Conservation (phyloP, 441 rosid genomes). For the Flueggea neowawraea region DNA sequence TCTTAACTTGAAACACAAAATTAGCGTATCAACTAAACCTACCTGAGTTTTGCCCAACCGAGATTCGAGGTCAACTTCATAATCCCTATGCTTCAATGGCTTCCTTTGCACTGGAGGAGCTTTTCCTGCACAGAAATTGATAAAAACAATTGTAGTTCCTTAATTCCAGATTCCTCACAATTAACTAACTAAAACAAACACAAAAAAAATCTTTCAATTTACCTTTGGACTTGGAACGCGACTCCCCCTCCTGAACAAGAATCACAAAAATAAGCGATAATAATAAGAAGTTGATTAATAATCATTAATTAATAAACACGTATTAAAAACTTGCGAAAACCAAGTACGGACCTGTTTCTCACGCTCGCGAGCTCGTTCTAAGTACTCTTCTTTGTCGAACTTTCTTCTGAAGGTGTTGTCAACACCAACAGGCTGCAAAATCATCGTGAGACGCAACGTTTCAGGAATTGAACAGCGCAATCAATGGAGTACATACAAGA, state of each 20-base stretch:
- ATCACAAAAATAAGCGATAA: background rate
- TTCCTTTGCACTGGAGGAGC: slow-evolving; percentile 96
- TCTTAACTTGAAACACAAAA: background rate
- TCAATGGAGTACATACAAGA: no score
- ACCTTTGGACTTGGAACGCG: slow-evolving; percentile 71
- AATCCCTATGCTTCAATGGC: slow-evolving; percentile 97
- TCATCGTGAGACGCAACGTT: slow-evolving; percentile 1
- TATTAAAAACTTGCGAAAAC: background rate
- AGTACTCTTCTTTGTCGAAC: slow-evolving; percentile 77
- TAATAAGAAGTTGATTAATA: background rate
- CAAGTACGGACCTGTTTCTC: slow-evolving; percentile 57
- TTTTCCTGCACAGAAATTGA: slow-evolving; percentile 47
- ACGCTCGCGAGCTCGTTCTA: slow-evolving; percentile 91
- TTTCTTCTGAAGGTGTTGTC: slow-evolving; percentile 91
- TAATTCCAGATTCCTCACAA: background rate
- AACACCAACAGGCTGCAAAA: slow-evolving; percentile 56
- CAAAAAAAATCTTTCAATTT: slow-evolving; percentile 15
- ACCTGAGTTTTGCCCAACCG: slow-evolving; percentile 98
- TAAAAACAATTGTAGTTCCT: background rate
- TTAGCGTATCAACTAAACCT: background rate
- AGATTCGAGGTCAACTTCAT: slow-evolving; percentile 92
- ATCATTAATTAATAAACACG: background rate
- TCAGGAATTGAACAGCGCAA: background rate
- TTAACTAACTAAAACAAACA: slow-evolving; percentile 4
- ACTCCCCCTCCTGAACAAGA: slow-evolving; percentile 59